Conservation (phyloP, 208 protist genomes). For the Crithidia thermophila region DNA sequence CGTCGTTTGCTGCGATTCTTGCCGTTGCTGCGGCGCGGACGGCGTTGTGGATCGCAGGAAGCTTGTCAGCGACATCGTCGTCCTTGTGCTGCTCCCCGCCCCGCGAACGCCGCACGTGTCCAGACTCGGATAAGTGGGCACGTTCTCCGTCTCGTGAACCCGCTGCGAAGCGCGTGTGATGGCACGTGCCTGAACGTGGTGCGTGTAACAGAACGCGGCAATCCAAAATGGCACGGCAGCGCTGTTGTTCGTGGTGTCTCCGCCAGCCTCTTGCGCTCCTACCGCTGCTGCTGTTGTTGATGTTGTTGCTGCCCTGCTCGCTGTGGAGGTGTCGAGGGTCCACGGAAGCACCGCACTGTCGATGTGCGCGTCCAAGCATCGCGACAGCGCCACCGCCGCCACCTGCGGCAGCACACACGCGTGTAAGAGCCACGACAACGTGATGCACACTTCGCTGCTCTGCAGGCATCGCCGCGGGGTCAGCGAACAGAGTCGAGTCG, state of each 20-base stretch:
- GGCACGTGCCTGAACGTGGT: slow-evolving; percentile 3
- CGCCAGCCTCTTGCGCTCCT: neutral
- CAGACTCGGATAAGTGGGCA: neutral
- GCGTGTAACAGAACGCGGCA: slow-evolving; percentile 35
- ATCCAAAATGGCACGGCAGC: slow-evolving; percentile 34
- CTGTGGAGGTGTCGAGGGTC: no score
- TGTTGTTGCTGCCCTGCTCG: no score
- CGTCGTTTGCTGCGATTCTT: no score
- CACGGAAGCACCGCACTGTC: no score
- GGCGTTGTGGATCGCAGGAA: neutral
- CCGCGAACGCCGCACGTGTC: neutral
- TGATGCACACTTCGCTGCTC: slow-evolving; percentile 1
- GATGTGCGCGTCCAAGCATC: slow-evolving; percentile 15
- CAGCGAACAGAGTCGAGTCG: no score
- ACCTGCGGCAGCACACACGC: slow-evolving; percentile 1
- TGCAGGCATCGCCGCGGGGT: neutral
- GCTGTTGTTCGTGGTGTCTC: neutral
- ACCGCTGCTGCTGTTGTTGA: no score
- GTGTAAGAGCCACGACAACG: slow-evolving; percentile 28
- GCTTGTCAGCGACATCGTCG: no score
- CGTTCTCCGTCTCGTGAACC: slow-evolving; percentile 5
- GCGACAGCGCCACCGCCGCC: neutral
- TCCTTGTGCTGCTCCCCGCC: no score
- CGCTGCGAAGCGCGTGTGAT: slow-evolving; percentile 5
- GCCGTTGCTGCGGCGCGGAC: no score